Conservation (phyloP, 2,329 filamentous ascomycete genomes). For the Cryphonectria parasitica region DNA sequence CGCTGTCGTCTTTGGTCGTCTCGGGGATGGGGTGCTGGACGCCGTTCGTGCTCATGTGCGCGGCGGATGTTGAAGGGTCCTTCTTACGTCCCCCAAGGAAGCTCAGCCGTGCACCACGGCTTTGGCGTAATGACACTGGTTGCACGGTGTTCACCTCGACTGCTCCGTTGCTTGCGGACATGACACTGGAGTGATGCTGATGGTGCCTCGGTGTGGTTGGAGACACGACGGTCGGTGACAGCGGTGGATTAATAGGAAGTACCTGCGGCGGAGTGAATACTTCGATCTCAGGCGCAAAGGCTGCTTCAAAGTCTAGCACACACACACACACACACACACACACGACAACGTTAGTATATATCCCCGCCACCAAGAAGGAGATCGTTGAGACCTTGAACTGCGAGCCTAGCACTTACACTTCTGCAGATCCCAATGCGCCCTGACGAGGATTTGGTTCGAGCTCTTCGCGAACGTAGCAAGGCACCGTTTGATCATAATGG, state of each 20-base stretch:
- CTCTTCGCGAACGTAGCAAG: constrained; percentile 70
- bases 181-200: constrained; percentile 40
- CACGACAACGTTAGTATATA: constrained; percentile 23
- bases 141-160: constrained; percentile 57
- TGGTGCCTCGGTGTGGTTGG: constrained; percentile 38
- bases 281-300: constrained; percentile 68
- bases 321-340: background rate
- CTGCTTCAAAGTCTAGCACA: constrained; percentile 60
- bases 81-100: constrained; percentile 61
- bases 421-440: constrained; percentile 62
- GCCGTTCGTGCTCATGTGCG: constrained; percentile 30
- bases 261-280: constrained; percentile 60
- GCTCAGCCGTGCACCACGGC: constrained; percentile 58
- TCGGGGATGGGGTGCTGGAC: constrained; percentile 37
- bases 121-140: constrained; percentile 54
- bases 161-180: constrained; percentile 39
- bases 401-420: constrained; percentile 55
- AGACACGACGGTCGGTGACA: constrained; percentile 47
- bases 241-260: constrained; percentile 50
- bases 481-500: constrained; percentile 83
- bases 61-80: constrained; percentile 36
- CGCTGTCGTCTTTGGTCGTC: constrained; percentile 38
- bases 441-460: constrained; percentile 61
- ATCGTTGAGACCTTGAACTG: no score
- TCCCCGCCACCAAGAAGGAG: background rate